Conservation (phyloP, 306 rosid species). For the Neltuma alba region DNA sequence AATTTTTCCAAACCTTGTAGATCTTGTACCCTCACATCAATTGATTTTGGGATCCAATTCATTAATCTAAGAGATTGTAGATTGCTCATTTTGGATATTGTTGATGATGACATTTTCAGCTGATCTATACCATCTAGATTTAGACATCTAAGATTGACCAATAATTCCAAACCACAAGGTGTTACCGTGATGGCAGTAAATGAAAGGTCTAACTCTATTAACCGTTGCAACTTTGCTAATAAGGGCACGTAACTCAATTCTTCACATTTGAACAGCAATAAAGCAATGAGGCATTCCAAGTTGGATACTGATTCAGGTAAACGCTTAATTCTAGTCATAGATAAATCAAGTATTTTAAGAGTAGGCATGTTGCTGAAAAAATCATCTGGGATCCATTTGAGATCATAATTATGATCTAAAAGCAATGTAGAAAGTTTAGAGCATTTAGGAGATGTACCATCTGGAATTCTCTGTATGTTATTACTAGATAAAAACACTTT, state of each 20-base stretch:
- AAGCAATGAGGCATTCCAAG: not conserved
- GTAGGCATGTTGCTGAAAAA: not conserved
- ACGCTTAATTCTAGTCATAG: not conserved
- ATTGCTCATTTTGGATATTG: not conserved
- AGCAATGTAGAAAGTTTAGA: too few relatives aligned
- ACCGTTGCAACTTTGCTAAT: not conserved
- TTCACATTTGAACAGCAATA: not conserved
- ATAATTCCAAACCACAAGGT: not conserved
- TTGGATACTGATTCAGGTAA: not conserved
- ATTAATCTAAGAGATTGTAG: not conserved
- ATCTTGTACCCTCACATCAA: not conserved
- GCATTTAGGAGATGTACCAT: too few relatives aligned
- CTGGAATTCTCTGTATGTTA: too few relatives aligned
- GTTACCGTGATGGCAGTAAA: not conserved
- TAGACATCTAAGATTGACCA: not conserved
- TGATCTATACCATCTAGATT: not conserved
- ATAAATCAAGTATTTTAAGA: not conserved
- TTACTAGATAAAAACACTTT: too few relatives aligned
- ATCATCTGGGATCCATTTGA: too few relatives aligned
- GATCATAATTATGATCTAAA: too few relatives aligned
- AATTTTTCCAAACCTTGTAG: not conserved
- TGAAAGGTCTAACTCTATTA: not conserved
- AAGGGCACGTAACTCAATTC: not conserved
- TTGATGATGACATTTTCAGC: not conserved
- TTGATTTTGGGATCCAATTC: not conserved